These are phyloP conservation scores for Talaromyces amestolkiae DNA, from an alignment of 2,329 filamentous ascomycete species.

Conservation along the genomic window DNA sequence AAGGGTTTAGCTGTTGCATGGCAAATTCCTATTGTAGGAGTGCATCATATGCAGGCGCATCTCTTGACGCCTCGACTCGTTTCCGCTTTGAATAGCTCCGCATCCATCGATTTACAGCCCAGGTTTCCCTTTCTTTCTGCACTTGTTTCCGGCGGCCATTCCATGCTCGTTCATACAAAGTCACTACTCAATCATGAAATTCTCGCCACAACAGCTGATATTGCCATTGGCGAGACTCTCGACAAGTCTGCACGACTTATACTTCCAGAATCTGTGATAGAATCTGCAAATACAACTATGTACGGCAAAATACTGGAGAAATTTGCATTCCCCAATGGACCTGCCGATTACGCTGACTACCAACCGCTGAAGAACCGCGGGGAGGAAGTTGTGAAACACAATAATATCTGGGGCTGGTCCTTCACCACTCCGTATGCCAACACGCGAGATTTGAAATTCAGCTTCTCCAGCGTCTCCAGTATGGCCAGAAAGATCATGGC, in stretches of 20 bases:
- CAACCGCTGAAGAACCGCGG: constrained; percentile 55
- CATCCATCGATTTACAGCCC: constrained; percentile 29
- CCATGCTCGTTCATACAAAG: constrained; percentile 74
- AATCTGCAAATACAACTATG: constrained; percentile 61
- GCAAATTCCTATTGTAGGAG: constrained; percentile 76
- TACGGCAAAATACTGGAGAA: constrained; percentile 77
- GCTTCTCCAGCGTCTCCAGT: constrained; percentile 71
- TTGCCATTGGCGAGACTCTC: constrained; percentile 84
- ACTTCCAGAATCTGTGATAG: constrained; percentile 61
- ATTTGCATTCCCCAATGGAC: constrained; percentile 66
- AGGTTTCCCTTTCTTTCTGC: constrained; percentile 82
- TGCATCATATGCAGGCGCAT: constrained; percentile 98
- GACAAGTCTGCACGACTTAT: constrained; percentile 82
- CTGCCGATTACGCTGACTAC: constrained; percentile 50
- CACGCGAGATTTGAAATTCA: constrained; percentile 61
- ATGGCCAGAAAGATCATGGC: constrained; percentile 60
- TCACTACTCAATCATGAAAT: constrained; percentile 68
- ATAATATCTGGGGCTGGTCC: constrained; percentile 61
- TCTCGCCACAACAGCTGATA: constrained; percentile 70
- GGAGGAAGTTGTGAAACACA: constrained; percentile 56
- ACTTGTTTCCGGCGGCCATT: constrained; percentile 89
- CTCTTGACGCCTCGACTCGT: constrained; percentile 81
- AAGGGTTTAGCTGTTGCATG: constrained; percentile 85
- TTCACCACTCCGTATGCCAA: constrained; percentile 66
- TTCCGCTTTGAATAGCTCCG: constrained; percentile 50